phyloP scores from a whole-genome alignment of 2,329 filamentous ascomycete genomes.

The Colletotrichum melonis region DNA sequence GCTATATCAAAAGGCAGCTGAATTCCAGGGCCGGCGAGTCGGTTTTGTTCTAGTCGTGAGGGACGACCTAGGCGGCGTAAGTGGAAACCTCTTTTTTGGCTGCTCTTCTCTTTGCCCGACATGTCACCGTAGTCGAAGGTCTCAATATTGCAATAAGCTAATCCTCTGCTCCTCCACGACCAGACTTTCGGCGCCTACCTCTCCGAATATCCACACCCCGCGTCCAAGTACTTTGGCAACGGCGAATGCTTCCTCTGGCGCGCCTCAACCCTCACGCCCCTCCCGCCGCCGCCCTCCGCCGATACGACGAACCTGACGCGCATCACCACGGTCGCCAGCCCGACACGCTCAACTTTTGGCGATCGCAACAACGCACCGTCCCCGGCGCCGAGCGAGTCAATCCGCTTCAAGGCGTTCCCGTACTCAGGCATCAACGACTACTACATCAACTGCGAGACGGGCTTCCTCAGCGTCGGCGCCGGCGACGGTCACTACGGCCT shows the following conservation, averaged over 20 bases:
- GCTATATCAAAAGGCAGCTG: constrained; percentile 82
- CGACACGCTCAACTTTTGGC: constrained; percentile 37
- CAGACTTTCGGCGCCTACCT: constrained; percentile 93
- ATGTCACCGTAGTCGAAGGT: background rate
- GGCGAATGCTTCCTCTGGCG: constrained; percentile 88
- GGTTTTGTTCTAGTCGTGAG: constrained; percentile 91
- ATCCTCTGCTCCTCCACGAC: background rate
- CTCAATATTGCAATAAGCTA: background rate
- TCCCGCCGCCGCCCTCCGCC: constrained; percentile 62
- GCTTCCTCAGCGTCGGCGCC: constrained; percentile 88
- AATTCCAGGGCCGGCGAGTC: constrained; percentile 75
- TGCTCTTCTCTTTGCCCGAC: background rate
- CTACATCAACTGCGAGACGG: constrained; percentile 90
- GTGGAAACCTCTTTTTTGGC: constrained; percentile 47
- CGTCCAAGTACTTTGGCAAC: constrained; percentile 90
- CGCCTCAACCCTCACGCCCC: constrained; percentile 67
- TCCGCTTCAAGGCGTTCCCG: constrained; percentile 97
- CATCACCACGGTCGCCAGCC: constrained; percentile 51
- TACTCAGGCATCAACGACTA: constrained; percentile 98
- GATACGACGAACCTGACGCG: constrained; percentile 61
- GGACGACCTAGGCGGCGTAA: constrained; percentile 79
- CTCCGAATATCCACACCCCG: constrained; percentile 85
- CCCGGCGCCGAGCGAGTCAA: constrained; percentile 73
- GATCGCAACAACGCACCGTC: constrained; percentile 42
- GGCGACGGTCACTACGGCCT: constrained; percentile 91